Base-by-base conservation (phyloP, 306 rosid species). In the Notholithocarpus densiflorus region DNA sequence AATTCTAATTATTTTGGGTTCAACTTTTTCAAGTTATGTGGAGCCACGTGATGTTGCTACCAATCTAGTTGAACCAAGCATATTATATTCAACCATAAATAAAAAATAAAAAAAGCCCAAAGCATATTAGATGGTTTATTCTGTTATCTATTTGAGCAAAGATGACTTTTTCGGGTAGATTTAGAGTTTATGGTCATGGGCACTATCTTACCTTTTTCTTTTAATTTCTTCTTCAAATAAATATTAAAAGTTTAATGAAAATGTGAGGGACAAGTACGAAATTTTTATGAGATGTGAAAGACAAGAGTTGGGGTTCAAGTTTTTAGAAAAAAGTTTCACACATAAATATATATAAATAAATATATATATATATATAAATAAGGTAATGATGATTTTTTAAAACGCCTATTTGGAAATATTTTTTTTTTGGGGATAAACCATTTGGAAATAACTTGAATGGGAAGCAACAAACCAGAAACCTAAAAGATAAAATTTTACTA, bases 231-330 rank as follows among this genome's bases (percentile, higher is more conserved):
- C 15, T 48, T 48, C 12, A 48, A 12, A 12, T 48, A 40, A 40
- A 7, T 40, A 40, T 40, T 40, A 40, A 40, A 40, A 8, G 2
- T 40, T 40, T 0, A 40, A 8, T 40, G 3, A 40, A 40, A 8
- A 8, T 0, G 45, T 34, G 2, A 37, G 7, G 3, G 1, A 8
- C 3, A 40, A n/a, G n/a, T 40, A 8, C 0, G 8, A 8, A 8
- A 0, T 7, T 40, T 40, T 40, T 40, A 0, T 40, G 2, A 8
- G 0, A 0, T 40, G 1, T 40, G 3, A 0, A 0, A 8, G 0
- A 40, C 0, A 40, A 40, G 3, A 0, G 1, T 40, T 0, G 0
- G 3, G 8, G 0, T 40, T 40, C 0, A 37, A 40, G 0, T 7
- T 8, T 40, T 0, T 0, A 7, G 0, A 0, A 37, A 37, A 37